Base-by-base conservation (phyloP, 352 stramenopile genomes). In the Thalassiosira pacifica region DNA sequence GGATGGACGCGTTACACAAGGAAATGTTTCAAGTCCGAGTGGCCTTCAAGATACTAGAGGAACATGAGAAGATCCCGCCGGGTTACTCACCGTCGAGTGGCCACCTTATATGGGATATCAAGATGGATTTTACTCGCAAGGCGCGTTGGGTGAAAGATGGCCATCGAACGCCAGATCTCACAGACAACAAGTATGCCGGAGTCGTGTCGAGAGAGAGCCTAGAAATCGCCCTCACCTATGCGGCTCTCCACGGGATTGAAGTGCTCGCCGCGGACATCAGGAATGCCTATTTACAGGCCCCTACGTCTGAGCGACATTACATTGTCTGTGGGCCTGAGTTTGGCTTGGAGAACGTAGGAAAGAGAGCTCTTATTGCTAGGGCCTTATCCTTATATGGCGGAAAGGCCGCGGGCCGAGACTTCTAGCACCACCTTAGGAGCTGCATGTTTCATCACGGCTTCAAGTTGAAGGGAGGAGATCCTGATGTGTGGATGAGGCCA, bases 351-450 rank as follows among this genome's bases (percentile, higher is more conserved):
- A 83, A 78, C 34, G 18, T 70, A 18, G 19, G 45, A 18, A 57
- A 22, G 45, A 22, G 10, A 57, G 83, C 77, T 2, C 18, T 88
- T 5, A 91, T 93, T 57, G 29, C 24, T 53, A 9, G 88, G n/a
- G 82, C 86, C 24, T 42, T 93, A 4, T 93, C 86, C 24, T 42
- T 93, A 4, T 93, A 94, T 87, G 88, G 85, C 32, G 27, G 75
- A 0, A 86, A 89, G 27, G 40, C 55, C n/a, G 42, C 55, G 13
- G 85, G 82, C 29, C 27, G 32, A 57, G 45, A 81, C 16, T 81
- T 67, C 24, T 74, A 31, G 45, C 42, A 66, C 31, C 73, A 81
- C 26, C 48, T 81, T 10, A 22, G 61, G 10, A 67, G 42, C 11
- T 74, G 61, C 31, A 68, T 81, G 63, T 11, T 10, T 4, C 34